A percentile compares a stretch with the other conserved stretches of the same genome.
Conservation (phyloP, 768 basidiomycete species). For the Lactarius psammicola region DNA sequence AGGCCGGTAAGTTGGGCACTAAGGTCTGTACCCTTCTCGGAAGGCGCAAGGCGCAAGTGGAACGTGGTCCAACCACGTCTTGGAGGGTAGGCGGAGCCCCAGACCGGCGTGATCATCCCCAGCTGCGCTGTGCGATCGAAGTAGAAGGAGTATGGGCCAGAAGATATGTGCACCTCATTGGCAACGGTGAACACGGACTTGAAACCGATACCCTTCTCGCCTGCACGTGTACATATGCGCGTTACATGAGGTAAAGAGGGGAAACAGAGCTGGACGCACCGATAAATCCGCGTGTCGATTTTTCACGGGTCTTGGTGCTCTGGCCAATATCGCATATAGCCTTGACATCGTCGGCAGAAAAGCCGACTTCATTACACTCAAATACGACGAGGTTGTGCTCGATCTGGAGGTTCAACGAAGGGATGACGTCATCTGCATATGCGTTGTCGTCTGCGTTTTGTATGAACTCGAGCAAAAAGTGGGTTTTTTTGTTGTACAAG, state of each 20-base stretch:
- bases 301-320: conserved; percentile 31
- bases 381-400: conserved; percentile 21
- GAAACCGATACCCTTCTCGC: conserved; percentile 36
- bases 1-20: conserved; percentile 24
- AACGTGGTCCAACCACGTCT: conserved; percentile 32
- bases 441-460: conserved; percentile 35
- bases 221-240: conserved; percentile 21
- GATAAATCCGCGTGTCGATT: conserved; percentile 23
- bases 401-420: conserved; percentile 26
- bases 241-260: neutral
- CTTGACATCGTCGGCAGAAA: conserved; percentile 28
- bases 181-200: conserved; percentile 36
- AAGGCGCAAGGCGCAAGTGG: conserved; percentile 23
- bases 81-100: neutral
- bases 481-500: conserved; percentile 33
- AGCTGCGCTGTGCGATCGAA: conserved; percentile 27
- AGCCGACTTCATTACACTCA: conserved; percentile 33
- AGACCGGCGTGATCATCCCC: conserved; percentile 34
- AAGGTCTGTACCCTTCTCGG: conserved; percentile 20
- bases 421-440: conserved; percentile 22
- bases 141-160: conserved; percentile 29
- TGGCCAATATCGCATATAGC: conserved; percentile 33
- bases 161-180: conserved; percentile 30
- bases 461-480: conserved; percentile 34
- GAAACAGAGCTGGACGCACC: conserved; percentile 3